A percentile compares a stretch with the other conserved stretches of the same genome.
Evolutionary conservation across 495 filamentous ascomycete genomes (phyloP).

Genomic region (Trichoderma reesei): DNA sequence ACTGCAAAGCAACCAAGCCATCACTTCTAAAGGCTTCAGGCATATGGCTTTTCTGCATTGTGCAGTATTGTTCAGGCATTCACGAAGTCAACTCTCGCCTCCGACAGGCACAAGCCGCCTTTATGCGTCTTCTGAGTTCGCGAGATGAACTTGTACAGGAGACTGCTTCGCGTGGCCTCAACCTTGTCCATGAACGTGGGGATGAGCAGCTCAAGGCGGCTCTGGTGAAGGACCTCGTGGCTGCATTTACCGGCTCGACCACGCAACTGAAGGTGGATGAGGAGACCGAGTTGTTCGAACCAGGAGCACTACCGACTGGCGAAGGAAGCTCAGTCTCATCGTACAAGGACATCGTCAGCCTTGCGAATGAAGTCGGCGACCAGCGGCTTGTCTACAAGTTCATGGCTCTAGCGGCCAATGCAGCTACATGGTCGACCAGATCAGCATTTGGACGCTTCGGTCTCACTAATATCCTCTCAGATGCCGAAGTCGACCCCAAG

Average conservation of each 20-base stretch:
- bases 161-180: constrained; percentile 80
- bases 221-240: constrained; percentile 74
- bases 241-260: constrained; percentile 70
- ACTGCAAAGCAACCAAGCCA: constrained; percentile 76
- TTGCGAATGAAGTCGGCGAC: constrained; percentile 89
- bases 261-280: constrained; percentile 70
- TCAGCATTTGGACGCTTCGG: constrained; percentile 93
- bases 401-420: constrained; percentile 91
- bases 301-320: constrained; percentile 83
- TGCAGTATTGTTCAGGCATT: constrained; percentile 78
- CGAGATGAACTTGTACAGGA: constrained; percentile 92
- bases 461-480: constrained; percentile 80
- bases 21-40: constrained; percentile 78
- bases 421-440: constrained; percentile 88
- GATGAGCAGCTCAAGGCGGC: constrained; percentile 69
- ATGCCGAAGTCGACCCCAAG: constrained; percentile 82
- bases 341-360: constrained; percentile 89
- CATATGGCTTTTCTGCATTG: constrained; percentile 87
- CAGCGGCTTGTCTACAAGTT: constrained; percentile 92
- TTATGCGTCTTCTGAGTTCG: constrained; percentile 77
- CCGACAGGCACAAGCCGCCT: constrained; percentile 72
- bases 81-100: constrained; percentile 60
- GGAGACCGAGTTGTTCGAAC: constrained; percentile 88
- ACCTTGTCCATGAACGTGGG: constrained; percentile 86
- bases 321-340: constrained; percentile 84